Evolutionary conservation across 495 filamentous ascomycete species (phyloP).

Genomic region (Aspergillus sclerotioniger): DNA sequence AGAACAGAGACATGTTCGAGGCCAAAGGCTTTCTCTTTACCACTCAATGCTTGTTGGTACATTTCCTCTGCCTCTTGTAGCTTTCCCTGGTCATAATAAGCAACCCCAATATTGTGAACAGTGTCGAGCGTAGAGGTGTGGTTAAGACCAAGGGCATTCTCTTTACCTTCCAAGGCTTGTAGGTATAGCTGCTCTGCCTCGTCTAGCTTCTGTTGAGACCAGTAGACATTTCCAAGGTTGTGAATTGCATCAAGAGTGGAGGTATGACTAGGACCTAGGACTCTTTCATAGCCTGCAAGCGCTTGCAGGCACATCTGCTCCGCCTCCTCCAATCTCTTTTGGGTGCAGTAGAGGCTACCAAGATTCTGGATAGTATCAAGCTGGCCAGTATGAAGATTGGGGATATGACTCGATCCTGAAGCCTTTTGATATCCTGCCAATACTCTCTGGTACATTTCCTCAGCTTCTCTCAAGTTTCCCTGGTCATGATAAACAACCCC

Average conservation of each 20-base stretch:
- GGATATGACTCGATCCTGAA: not conserved
- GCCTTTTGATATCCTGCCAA: not conserved
- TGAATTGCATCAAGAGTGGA: constrained; percentile 31
- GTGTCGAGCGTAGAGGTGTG: not conserved
- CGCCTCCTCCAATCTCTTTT: constrained; percentile 7
- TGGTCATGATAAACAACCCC: not conserved
- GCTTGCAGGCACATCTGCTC: constrained; percentile 30
- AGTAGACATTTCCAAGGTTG: constrained; percentile 25
- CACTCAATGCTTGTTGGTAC: constrained; percentile 27
- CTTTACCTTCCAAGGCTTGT: not conserved
- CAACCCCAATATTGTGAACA: not conserved
- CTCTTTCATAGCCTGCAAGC: constrained; percentile 28
- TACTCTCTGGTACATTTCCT: not conserved
- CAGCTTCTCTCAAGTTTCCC: not conserved
- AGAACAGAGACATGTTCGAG: not conserved
- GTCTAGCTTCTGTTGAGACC: constrained; percentile 22
- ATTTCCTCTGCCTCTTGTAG: constrained; percentile 20
- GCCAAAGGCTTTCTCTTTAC: constrained; percentile 21
- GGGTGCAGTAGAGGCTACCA: not conserved
- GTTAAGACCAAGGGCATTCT: not conserved
- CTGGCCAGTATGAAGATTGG: not conserved
- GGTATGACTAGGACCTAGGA: constrained; percentile 23
- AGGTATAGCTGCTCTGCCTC: constrained; percentile 11
- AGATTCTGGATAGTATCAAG: constrained; percentile 7
- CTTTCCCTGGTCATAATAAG: not conserved